Evolutionary conservation across 129 eudicot genomes (phyloP).

Genomic region (Helianthus annuus): HanXRQr2.0-SUNRISE NC_035438.2:79122129-79122628

Average conservation of each 20-base stretch:
- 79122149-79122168: not conserved
- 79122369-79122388: too few relatives aligned
- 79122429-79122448: not conserved
- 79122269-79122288: too few relatives aligned
- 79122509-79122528: too few relatives aligned
- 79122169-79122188: not conserved
- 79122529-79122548: too few relatives aligned
- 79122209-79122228: not conserved
- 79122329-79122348: too few relatives aligned
- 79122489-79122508: not conserved
- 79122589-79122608: too few relatives aligned
- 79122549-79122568: too few relatives aligned
- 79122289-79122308: too few relatives aligned
- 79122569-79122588: too few relatives aligned
- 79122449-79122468: not conserved
- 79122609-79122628: too few relatives aligned
- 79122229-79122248: not conserved
- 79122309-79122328: too few relatives aligned
- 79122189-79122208: not conserved
- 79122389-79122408: not conserved
- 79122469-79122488: not conserved
- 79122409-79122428: not conserved
- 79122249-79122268: not conserved
- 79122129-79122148: not conserved
- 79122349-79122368: too few relatives aligned